Evolutionary conservation across 2,329 filamentous ascomycete species (phyloP).

Genomic region (Monosporascus cannonballus): DNA sequence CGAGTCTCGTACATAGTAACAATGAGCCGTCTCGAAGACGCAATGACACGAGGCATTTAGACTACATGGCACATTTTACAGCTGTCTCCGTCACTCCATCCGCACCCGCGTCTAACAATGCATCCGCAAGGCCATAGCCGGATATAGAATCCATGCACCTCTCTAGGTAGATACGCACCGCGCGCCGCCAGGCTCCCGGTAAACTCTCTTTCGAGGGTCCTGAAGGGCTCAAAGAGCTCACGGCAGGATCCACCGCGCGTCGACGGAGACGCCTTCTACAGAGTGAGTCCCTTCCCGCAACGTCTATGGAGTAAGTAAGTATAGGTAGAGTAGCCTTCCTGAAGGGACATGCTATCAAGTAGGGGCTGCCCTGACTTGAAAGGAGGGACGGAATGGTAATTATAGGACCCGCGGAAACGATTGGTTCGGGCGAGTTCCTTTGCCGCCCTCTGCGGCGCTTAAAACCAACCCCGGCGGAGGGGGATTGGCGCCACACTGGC

Average conservation of each 20-base stretch:
- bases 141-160: background rate
- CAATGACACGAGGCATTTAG: background rate
- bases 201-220: no score
- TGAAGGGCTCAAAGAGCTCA: no score
- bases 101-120: background rate
- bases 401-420: constrained; percentile 3
- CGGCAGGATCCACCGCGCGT: no score
- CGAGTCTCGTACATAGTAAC: no score
- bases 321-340: no score
- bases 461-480: background rate
- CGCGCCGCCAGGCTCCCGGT: background rate
- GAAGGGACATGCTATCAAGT: background rate
- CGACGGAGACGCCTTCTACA: no score
- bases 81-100: no score
- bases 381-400: background rate
- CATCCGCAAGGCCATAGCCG: background rate
- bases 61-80: background rate
- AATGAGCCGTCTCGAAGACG: background rate
- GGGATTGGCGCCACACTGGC: no score
- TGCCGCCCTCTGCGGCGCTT: constrained; percentile 8
- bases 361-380: background rate
- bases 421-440: constrained; percentile 7
- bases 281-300: no score
- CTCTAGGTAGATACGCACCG: background rate
- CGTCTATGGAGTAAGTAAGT: no score